phyloP scores from a whole-genome alignment of 768 basidiomycete genomes.

The Infundibulicybe gibba region DNA sequence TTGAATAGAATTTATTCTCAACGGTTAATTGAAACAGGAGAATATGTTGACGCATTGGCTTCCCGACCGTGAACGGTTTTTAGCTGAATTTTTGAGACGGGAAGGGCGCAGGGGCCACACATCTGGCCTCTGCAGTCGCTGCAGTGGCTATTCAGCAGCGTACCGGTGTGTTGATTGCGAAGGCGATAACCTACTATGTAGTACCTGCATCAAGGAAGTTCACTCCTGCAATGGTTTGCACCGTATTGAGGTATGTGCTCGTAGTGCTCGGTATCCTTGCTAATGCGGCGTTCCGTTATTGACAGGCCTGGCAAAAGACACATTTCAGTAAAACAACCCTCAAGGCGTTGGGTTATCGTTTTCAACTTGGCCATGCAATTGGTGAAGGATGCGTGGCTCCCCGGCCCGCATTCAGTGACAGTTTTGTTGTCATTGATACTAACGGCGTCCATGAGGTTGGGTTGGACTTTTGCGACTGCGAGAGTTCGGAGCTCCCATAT shows the following conservation, averaged over 20 bases:
- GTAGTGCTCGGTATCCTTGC: background rate
- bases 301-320: background rate
- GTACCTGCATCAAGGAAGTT: background rate
- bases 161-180: slow-evolving; percentile 2
- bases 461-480: slow-evolving; percentile 21
- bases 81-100: background rate
- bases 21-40: background rate
- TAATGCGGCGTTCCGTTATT: background rate
- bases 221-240: slow-evolving; percentile 2
- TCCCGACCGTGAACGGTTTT: background rate
- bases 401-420: background rate
- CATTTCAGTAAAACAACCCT: background rate
- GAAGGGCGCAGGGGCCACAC: slow-evolving; percentile 1
- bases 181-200: slow-evolving; percentile 3
- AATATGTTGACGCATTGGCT: background rate
- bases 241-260: slow-evolving; percentile 1
- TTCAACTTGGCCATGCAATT: slow-evolving; percentile 4
- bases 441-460: slow-evolving; percentile 19
- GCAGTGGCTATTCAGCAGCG: background rate
- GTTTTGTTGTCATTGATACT: slow-evolving; percentile 16
- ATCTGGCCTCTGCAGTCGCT: background rate
- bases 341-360: slow-evolving; percentile 1
- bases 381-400: slow-evolving; percentile 1
- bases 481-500: slow-evolving; percentile 4
- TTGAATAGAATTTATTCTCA: background rate